A percentile compares a stretch with the other conserved stretches of the same genome.
These are phyloP conservation scores for Kokia cookei DNA, from an alignment of 441 rosid genomes.

Conservation along the genomic window DNA sequence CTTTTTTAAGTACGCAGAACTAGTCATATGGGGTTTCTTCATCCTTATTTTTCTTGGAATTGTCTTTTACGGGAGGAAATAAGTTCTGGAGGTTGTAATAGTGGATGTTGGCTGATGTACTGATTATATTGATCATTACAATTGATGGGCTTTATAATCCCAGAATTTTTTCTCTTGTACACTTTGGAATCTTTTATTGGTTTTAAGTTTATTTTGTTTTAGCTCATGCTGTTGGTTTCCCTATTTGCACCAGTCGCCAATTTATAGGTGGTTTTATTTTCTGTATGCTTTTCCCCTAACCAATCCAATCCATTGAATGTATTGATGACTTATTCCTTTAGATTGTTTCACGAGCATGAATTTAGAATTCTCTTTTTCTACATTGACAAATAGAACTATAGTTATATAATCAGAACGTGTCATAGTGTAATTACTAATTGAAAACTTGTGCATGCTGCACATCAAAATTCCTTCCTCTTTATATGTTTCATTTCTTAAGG, in stretches of 20 bases:
- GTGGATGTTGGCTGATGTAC: slow-evolving; percentile 39
- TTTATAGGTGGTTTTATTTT: background rate
- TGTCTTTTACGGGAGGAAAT: slow-evolving; percentile 34
- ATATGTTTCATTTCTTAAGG: background rate
- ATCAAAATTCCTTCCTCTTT: background rate
- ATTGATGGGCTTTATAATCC: slow-evolving; percentile 28
- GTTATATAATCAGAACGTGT: background rate
- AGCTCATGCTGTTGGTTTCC: background rate
- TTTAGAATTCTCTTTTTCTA: background rate
- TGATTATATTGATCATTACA: slow-evolving; percentile 32
- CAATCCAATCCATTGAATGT: background rate
- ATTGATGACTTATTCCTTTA: background rate
- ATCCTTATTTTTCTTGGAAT: slow-evolving; percentile 30
- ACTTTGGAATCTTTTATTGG: slow-evolving; percentile 8
- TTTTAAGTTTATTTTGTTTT: slow-evolving; percentile 1
- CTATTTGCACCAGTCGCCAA: background rate
- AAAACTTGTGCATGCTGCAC: background rate
- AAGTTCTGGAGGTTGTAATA: slow-evolving; percentile 33
- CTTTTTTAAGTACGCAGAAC: slow-evolving; percentile 27
- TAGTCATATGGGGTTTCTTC: slow-evolving; percentile 28
- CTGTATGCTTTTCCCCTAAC: background rate
- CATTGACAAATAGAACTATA: background rate
- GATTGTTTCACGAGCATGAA: background rate
- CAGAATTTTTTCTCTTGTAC: slow-evolving; percentile 20
- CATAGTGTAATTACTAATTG: background rate